Base-by-base conservation (phyloP, 2,329 filamentous ascomycete genomes). In the Hymenoscyphus linearis region DNA sequence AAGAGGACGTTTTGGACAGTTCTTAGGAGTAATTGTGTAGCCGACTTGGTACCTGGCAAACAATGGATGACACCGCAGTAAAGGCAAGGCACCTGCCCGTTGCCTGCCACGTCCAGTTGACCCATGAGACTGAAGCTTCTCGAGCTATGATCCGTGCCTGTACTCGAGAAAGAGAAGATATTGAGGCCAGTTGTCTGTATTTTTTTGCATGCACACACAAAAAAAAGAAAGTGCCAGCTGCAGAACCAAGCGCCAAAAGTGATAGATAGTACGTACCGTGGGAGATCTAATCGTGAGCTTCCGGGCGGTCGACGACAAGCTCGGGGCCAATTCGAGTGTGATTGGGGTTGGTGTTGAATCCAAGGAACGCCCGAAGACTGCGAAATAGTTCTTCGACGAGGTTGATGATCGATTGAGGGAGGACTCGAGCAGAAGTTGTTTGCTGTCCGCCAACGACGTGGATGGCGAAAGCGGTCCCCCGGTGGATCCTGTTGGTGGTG, bases 271-370 rank as follows among this genome's bases (percentile, higher is more conserved):
- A 47, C 16, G 50, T 57, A 37, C 55, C 36, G 44, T 25, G 26
- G 55, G 37, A n/a, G 37, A 27, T 47, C 31, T 34, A n/a, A 26
- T 27, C 40, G 31, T 37, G 55, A 13, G 13, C 13, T 22, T 57
- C 7, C 16, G 16, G 25, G 31, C 37, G 55, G 55, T 57, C 9
- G 44, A 37, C 55, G 55, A 50, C 18, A 27, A 31, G 18, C 3
- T 34, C 52, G 52, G 34, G 34, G 52, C 34, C 52, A 55, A 55
- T 35, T 55, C 31, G n/a, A n/a, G 26, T 22, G 14, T 55, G 31
- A 55, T 34, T 55, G 27, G 52, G 52, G 16, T 27, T 52, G 55
- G 13, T 57, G 55, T 57, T 52, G 55, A 57, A 47, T 47, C 55
- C 34, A 37, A 36, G 25, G 34, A 25, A 40, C 12, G 34, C 4